Conservation (phyloP, 169 alveolate species). For the Plasmodium gonderi region DNA sequence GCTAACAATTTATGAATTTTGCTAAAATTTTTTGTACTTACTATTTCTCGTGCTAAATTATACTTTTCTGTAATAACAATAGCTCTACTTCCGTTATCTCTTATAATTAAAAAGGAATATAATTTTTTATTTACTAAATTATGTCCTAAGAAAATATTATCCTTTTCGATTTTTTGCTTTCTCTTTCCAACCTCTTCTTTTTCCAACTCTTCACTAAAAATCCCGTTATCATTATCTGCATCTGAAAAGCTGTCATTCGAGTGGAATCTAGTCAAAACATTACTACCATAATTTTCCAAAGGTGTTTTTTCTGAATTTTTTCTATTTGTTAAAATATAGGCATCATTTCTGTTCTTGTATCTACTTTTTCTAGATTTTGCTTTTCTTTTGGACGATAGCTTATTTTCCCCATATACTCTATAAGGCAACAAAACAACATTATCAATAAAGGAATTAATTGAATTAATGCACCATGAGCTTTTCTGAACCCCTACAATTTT, state of each 20-base stretch:
- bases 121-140: constrained; percentile 34
- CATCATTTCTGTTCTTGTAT: neutral
- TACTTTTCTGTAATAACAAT: constrained; percentile 70
- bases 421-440: constrained; percentile 49
- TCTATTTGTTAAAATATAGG: neutral
- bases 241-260: neutral
- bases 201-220: neutral
- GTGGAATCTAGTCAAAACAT: neutral
- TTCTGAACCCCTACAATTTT: constrained; percentile 70
- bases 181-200: constrained; percentile 1
- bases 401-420: constrained; percentile 35
- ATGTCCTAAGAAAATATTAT: constrained; percentile 26
- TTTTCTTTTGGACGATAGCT: neutral
- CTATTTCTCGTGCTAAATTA: constrained; percentile 61
- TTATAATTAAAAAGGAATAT: constrained; percentile 60
- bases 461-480: constrained; percentile 60
- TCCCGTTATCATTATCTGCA: neutral
- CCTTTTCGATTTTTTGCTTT: constrained; percentile 3
- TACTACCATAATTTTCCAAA: neutral
- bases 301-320: neutral
- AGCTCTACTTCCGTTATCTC: constrained; percentile 75
- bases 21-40: constrained; percentile 67
- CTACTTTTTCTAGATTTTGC: neutral
- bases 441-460: constrained; percentile 65
- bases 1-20: constrained; percentile 52